A percentile compares a stretch with the other conserved stretches of the same genome.
Conservation (phyloP, 75 land plant genomes). For the Cunninghamia lanceolata region DNA sequence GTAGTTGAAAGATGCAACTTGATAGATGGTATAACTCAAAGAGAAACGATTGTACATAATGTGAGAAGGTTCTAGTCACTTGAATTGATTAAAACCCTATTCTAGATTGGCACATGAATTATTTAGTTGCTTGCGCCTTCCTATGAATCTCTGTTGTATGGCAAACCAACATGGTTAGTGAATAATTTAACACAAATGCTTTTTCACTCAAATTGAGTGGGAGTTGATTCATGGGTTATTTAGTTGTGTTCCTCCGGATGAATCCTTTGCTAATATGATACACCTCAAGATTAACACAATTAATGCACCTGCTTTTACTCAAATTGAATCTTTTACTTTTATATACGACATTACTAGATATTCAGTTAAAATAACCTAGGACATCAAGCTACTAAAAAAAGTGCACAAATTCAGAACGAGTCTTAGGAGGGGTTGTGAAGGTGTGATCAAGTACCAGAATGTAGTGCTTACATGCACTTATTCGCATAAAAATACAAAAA, state of each 20-base stretch:
- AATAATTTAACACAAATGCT: no score
- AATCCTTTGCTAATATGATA: neutral
- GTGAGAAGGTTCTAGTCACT: neutral
- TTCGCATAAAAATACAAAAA: neutral
- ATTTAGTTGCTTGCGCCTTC: neutral
- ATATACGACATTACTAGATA: neutral
- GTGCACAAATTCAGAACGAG: neutral
- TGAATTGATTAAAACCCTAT: neutral
- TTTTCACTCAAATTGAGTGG: no score
- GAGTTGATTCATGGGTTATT: neutral
- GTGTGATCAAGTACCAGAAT: neutral
- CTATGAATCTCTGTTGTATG: neutral
- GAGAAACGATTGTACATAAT: neutral
- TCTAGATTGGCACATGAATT: neutral
- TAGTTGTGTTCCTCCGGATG: neutral
- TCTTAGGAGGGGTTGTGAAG: neutral
- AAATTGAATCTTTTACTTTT: neutral
- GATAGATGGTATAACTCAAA: neutral
- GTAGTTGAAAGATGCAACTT: neutral
- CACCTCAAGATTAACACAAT: neutral
- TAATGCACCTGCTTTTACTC: neutral
- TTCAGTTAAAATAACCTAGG: neutral
- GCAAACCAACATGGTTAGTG: no score
- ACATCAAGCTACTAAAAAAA: neutral
- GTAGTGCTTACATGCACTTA: neutral